Conservation (phyloP, 2,329 filamentous ascomycete genomes). For the Didymella arachidicola region DNA sequence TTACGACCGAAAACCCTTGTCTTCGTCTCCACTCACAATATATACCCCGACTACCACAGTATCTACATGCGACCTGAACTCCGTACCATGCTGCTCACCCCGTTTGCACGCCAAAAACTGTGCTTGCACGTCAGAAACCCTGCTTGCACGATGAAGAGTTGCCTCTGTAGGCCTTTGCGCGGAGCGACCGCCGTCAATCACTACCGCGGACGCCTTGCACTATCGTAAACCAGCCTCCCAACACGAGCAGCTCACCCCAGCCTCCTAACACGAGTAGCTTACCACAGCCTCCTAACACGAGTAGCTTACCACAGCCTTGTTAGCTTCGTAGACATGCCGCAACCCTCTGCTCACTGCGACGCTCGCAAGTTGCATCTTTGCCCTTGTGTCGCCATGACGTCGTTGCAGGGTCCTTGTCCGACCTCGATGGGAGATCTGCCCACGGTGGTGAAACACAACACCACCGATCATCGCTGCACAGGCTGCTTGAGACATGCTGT, state of each 20-base stretch:
- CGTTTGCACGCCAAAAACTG: neutral
- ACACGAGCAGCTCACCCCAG: too few relatives aligned
- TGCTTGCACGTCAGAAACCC: neutral
- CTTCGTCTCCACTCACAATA: too few relatives aligned
- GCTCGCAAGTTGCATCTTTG: neutral
- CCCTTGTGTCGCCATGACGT: constrained; percentile 12
- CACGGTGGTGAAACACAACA: constrained; percentile 28
- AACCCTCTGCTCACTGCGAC: constrained; percentile 1
- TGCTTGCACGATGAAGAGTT: neutral
- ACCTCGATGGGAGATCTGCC: constrained; percentile 16
- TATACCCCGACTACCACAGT: too few relatives aligned
- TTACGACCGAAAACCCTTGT: too few relatives aligned
- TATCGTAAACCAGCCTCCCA: constrained; percentile 3
- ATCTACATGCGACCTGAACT: constrained; percentile 10
- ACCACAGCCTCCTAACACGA: constrained; percentile 9
- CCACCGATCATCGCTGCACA: constrained; percentile 17
- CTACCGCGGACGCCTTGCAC: neutral
- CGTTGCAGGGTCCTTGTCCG: constrained; percentile 7
- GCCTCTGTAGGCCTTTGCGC: neutral
- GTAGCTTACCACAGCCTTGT: constrained; percentile 3
- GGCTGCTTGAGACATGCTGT: constrained; percentile 16
- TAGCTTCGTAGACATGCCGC: constrained; percentile 8
- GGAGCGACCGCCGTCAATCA: neutral
- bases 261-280: constrained; percentile 4
- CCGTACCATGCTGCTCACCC: constrained; percentile 2